Percentiles rank a stretch among this genome's conserved stretches.
phyloP scores from a whole-genome alignment of 371 early-diverging fungal species.

The Entomophthora muscae region DNA sequence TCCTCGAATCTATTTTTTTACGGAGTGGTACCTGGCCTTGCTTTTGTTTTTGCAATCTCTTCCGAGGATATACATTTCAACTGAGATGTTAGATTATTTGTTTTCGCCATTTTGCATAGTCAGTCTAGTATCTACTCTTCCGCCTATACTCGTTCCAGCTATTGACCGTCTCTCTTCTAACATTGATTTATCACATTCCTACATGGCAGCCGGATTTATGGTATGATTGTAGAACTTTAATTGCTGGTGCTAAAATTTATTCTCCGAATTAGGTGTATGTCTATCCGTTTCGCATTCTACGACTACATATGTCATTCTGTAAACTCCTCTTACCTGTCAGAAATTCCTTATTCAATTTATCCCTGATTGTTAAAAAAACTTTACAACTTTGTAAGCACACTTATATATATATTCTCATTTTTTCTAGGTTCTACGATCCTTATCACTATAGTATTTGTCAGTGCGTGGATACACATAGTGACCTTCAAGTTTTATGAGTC shows the following conservation, averaged over 20 bases:
- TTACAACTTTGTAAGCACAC: constrained; percentile 16
- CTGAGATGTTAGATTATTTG: constrained; percentile 20
- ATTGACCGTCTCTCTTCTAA: constrained; percentile 11
- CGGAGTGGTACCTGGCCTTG: constrained; percentile 11
- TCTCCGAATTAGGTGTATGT: constrained; percentile 27
- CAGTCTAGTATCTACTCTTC: constrained; percentile 27
- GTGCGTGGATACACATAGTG: constrained; percentile 38
- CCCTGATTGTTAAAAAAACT: constrained; percentile 30
- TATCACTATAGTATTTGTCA: constrained; percentile 35
- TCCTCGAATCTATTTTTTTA: constrained; percentile 9
- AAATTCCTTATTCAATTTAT: constrained; percentile 24
- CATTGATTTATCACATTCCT: constrained; percentile 17
- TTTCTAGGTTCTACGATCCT: constrained; percentile 20
- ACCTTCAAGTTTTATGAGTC: constrained; percentile 19
- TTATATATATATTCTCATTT: not conserved
- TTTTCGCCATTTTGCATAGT: constrained; percentile 21
- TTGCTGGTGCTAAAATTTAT: too few relatives aligned
- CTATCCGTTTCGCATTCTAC: constrained; percentile 44
- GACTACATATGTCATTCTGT: constrained; percentile 29
- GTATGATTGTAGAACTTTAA: not conserved
- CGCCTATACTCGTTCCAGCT: constrained; percentile 22
- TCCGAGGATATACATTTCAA: constrained; percentile 18
- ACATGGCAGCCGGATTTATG: constrained; percentile 26
- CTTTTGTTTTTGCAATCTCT: constrained; percentile 10
- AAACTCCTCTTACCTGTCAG: constrained; percentile 29